These are phyloP conservation scores for Microcos paniculata DNA, from an alignment of 345 rosid genomes.

Conservation along the genomic window DNA sequence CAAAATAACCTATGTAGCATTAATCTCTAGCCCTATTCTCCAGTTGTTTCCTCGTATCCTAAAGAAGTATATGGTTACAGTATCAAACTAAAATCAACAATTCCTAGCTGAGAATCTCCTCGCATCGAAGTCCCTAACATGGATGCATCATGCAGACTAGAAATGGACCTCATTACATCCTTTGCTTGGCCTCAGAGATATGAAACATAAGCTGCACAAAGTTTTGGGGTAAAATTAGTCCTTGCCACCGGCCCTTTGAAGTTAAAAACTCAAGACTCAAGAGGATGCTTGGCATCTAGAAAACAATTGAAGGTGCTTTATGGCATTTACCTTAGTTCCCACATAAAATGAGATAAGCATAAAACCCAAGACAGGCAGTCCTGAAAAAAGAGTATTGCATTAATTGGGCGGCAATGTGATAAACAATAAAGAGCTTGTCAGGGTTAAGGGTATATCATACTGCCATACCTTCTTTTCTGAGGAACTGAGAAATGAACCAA, in stretches of 20 bases:
- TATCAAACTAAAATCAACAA: neutral
- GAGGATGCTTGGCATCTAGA: neutral
- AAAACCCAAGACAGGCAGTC: slow-evolving; percentile 55
- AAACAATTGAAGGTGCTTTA: neutral
- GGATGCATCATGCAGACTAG: slow-evolving; percentile 27
- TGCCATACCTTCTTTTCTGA: slow-evolving; percentile 57
- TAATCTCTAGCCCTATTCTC: neutral
- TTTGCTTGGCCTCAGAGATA: slow-evolving; percentile 46
- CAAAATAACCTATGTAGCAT: neutral
- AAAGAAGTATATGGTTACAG: neutral
- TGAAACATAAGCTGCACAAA: slow-evolving; percentile 73
- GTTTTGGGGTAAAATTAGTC: neutral
- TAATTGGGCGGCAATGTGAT: neutral
- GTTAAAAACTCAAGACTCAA: neutral
- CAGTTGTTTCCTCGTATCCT: neutral
- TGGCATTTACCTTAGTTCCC: slow-evolving; percentile 68
- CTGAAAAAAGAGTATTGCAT: slow-evolving; percentile 32
- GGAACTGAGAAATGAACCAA: slow-evolving; percentile 71
- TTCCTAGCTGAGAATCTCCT: neutral
- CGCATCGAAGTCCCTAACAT: neutral
- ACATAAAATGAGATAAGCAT: slow-evolving; percentile 69
- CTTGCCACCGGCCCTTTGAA: neutral
- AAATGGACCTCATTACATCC: slow-evolving; percentile 17
- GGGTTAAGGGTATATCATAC: neutral
- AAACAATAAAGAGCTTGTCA: neutral